phyloP scores from a whole-genome alignment of 768 basidiomycete genomes.

The Hygrocybe punicea region DNA sequence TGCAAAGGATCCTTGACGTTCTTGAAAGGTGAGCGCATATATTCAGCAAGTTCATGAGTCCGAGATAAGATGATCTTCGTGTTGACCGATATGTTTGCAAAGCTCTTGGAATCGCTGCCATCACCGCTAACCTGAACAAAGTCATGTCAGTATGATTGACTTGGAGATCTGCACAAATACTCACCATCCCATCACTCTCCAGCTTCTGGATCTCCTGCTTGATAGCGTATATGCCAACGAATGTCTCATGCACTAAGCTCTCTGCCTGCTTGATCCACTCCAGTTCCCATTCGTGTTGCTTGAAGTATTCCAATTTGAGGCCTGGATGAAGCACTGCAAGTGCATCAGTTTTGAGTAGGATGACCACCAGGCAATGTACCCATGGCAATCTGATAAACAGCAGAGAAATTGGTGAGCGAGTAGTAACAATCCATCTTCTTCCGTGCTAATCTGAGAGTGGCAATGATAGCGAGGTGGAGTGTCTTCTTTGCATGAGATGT shows the following conservation, averaged over 20 bases:
- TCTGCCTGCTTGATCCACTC: slow-evolving; percentile 24
- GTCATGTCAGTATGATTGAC: too few species aligned
- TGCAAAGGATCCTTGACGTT: slow-evolving; percentile 18
- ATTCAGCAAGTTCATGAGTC: slow-evolving; percentile 22
- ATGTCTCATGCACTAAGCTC: slow-evolving; percentile 17
- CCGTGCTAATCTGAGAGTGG: slow-evolving; percentile 24
- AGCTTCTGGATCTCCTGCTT: not conserved
- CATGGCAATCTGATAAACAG: slow-evolving; percentile 37
- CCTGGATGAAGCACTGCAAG: slow-evolving; percentile 27
- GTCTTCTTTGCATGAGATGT: not conserved
- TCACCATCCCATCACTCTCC: not conserved
- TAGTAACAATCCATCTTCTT: slow-evolving; percentile 34
- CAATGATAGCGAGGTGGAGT: slow-evolving; percentile 18
- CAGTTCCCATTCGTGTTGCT: slow-evolving; percentile 17
- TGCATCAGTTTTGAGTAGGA: not conserved
- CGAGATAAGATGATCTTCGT: too few species aligned
- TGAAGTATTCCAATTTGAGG: slow-evolving; percentile 32
- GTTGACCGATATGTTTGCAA: slow-evolving; percentile 2
- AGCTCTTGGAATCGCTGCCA: not conserved
- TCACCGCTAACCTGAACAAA: not conserved
- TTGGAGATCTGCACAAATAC: too few species aligned
- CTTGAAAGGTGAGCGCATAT: slow-evolving; percentile 24
- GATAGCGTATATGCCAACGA: not conserved
- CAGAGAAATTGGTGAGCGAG: slow-evolving; percentile 27
- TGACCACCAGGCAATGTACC: slow-evolving; percentile 14